A percentile compares a stretch with the other conserved stretches of the same genome.
These are phyloP conservation scores for Tolypocladium pustulatum DNA, from an alignment of 2,329 filamentous ascomycete genomes.

Conservation along the genomic window DNA sequence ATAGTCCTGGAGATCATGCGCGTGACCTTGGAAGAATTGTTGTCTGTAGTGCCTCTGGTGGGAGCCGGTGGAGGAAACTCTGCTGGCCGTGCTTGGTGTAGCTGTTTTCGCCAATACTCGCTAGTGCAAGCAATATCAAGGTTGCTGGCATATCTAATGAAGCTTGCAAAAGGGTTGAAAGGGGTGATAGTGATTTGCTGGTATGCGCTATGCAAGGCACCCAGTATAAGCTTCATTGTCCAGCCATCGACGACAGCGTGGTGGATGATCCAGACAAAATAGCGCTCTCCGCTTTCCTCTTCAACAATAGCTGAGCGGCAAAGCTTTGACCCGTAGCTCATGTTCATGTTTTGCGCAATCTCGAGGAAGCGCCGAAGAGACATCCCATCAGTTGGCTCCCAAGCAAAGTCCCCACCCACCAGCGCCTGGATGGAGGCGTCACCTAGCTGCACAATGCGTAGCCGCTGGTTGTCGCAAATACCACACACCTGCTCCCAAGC, in stretches of 20 bases:
- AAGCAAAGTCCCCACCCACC: not conserved
- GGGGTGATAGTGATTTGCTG: not conserved
- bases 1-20: not conserved
- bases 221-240: not conserved
- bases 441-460: constrained; percentile 4
- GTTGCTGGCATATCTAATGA: not conserved
- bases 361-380: not conserved
- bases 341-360: not conserved
- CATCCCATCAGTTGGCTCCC: not conserved
- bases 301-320: not conserved
- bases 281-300: not conserved
- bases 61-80: not conserved
- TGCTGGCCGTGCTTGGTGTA: not conserved
- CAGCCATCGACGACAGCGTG: not conserved
- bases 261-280: not conserved
- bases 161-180: not conserved
- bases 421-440: constrained; percentile 4
- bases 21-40: not conserved
- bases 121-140: not conserved
- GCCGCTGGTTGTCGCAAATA: constrained; percentile 5
- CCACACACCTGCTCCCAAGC: constrained; percentile 14
- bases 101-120: not conserved
- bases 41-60: not conserved
- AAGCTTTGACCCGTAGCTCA: not conserved
- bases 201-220: not conserved